Evolutionary conservation across 805 yeast genomes (phyloP).

Genomic region (Candida koratica): DNA sequence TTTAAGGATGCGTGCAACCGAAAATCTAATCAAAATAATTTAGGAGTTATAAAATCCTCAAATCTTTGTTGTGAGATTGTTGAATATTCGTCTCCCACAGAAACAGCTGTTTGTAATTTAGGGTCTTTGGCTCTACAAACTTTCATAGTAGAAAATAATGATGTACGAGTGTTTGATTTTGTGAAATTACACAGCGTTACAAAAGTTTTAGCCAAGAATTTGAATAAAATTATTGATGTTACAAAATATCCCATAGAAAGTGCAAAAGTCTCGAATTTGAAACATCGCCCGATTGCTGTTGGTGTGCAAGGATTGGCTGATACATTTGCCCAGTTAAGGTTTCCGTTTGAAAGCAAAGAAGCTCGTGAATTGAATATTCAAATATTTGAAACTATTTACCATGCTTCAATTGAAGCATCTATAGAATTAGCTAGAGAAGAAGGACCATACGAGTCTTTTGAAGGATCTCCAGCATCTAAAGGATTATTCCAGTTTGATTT

Average conservation of each 20-base stretch:
- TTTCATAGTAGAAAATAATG: conserved; percentile 43
- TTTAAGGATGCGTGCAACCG: conserved; percentile 89
- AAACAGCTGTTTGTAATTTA: conserved; percentile 92
- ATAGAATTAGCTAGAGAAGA: conserved; percentile 66
- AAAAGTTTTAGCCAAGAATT: conserved; percentile 73
- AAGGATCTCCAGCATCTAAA: conserved; percentile 86
- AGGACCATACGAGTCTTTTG: conserved; percentile 70
- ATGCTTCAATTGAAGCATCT: conserved; percentile 87
- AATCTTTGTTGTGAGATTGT: conserved; percentile 93
- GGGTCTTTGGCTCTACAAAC: conserved; percentile 89
- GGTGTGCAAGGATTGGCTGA: conserved; percentile 99
- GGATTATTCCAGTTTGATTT: conserved; percentile 84
- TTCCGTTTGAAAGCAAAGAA: conserved; percentile 81
- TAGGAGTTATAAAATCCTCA: conserved; percentile 90
- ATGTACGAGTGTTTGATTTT: conserved; percentile 62
- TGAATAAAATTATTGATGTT: conserved; percentile 80
- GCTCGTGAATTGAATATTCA: conserved; percentile 75
- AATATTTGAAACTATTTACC: conserved; percentile 94
- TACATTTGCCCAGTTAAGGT: conserved; percentile 68
- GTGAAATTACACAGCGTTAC: conserved; percentile 68
- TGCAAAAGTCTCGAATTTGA: conserved; percentile 71
- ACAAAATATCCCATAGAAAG: conserved; percentile 79
- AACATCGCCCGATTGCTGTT: conserved; percentile 89
- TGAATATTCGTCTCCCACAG: conserved; percentile 87
- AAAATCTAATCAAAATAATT: conserved; percentile 86